phyloP scores from a whole-genome alignment of 1,284 basidiomycete species.

The Neolentinus lepideus region DNA sequence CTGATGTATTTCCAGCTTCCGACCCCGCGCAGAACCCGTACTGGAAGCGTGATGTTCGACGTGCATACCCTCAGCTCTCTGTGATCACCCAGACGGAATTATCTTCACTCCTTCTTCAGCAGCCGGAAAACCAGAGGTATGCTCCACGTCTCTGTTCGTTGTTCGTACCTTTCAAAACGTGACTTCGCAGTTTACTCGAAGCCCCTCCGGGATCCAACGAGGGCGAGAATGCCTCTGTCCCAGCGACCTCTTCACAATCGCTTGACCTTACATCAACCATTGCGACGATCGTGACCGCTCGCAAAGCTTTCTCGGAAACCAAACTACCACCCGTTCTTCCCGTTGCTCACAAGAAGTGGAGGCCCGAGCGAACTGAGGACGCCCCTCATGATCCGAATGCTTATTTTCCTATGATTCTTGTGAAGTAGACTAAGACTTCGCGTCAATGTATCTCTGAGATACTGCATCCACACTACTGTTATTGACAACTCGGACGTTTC shows the following conservation, averaged over 20 bases:
- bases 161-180: neutral
- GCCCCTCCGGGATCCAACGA: slow-evolving; percentile 41
- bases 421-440: slow-evolving; percentile 45
- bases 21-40: slow-evolving; percentile 84
- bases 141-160: slow-evolving; percentile 19
- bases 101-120: slow-evolving; percentile 77
- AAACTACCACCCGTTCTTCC: slow-evolving; percentile 71
- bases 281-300: slow-evolving; percentile 48
- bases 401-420: slow-evolving; percentile 83
- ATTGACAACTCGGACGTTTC: too few species aligned
- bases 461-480: too few species aligned
- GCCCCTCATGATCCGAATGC: slow-evolving; percentile 71
- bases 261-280: slow-evolving; percentile 69
- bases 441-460: neutral
- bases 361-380: slow-evolving; percentile 54
- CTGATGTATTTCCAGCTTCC: slow-evolving; percentile 37
- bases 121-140: slow-evolving; percentile 61
- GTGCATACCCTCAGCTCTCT: slow-evolving; percentile 84
- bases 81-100: slow-evolving; percentile 78
- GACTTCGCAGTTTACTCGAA: slow-evolving; percentile 22
- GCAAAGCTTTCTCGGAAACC: slow-evolving; percentile 56
- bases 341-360: slow-evolving; percentile 62
- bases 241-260: slow-evolving; percentile 34
- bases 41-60: slow-evolving; percentile 91
- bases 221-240: slow-evolving; percentile 36